A percentile compares a stretch with the other conserved stretches of the same genome.
Evolutionary conservation across 1,139 yeast genomes (phyloP).

Genomic region (Blastobotrys illinoisensis): DNA sequence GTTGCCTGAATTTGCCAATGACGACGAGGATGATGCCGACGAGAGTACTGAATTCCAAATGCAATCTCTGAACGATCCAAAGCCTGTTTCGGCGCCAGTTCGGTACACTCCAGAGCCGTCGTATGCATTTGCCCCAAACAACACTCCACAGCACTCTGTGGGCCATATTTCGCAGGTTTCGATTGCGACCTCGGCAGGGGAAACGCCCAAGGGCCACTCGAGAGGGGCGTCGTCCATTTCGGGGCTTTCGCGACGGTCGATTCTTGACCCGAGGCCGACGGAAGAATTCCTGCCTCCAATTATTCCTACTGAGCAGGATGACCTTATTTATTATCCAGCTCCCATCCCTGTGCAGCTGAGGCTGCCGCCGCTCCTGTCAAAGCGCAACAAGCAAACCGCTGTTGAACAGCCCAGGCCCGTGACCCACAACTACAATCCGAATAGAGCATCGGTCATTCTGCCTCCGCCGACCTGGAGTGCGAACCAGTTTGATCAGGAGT

Average conservation of each 20-base stretch:
- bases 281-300: not conserved
- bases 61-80: not conserved
- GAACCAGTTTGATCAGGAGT: conserved; percentile 9
- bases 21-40: not conserved
- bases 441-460: conserved; percentile 14
- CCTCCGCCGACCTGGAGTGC: conserved; percentile 20
- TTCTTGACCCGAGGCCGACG: conserved; percentile 12
- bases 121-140: conserved; percentile 6
- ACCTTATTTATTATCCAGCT: conserved; percentile 30
- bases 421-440: conserved; percentile 10
- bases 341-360: conserved; percentile 30
- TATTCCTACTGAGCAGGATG: conserved; percentile 13
- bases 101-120: not conserved
- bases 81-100: not conserved
- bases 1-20: not conserved
- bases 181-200: not conserved
- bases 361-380: conserved; percentile 24
- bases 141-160: conserved; percentile 3
- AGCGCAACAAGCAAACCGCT: conserved; percentile 14
- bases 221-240: conserved; percentile 7
- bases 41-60: not conserved
- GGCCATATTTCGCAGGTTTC: conserved; percentile 7
- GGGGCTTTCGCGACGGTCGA: conserved; percentile 2
- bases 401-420: not conserved
- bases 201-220: conserved; percentile 2